Evolutionary conservation across 1,284 basidiomycete genomes (phyloP).

Genomic region (Sporisorium graminicola): DNA sequence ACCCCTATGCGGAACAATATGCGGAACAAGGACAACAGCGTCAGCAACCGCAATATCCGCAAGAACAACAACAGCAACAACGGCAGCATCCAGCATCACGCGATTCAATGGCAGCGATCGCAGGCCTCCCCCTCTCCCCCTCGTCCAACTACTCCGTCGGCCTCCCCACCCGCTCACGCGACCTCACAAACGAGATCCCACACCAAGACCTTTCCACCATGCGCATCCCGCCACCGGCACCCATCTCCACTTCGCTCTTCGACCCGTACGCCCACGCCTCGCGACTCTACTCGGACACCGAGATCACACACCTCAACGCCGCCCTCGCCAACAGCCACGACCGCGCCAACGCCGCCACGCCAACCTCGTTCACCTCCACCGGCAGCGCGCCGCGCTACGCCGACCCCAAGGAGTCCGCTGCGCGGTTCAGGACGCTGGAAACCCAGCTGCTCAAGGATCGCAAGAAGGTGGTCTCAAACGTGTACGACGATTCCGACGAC

Average conservation of each 20-base stretch:
- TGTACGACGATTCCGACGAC: conserved; percentile 28
- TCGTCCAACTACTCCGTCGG: conserved; percentile 20
- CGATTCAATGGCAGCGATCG: conserved; percentile 35
- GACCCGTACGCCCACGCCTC: conserved; percentile 44
- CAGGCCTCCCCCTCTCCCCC: conserved; percentile 29
- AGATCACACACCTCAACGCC: conserved; percentile 16
- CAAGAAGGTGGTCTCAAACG: conserved; percentile 27
- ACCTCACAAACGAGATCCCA: conserved; percentile 12
- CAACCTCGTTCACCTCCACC: conserved; percentile 12
- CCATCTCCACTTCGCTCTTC: conserved; percentile 26
- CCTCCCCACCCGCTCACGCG: conserved; percentile 8
- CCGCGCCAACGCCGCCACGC: conserved; percentile 13
- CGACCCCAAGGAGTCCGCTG: conserved; percentile 38
- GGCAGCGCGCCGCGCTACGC: conserved; percentile 27
- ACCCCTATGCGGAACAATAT: background rate
- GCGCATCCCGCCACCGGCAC: conserved; percentile 36
- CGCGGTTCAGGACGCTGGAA: conserved; percentile 33
- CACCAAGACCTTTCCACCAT: conserved; percentile 22
- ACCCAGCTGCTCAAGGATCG: conserved; percentile 34
- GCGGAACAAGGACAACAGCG: conserved; percentile 8
- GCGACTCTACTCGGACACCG: conserved; percentile 22
- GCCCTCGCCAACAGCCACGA: conserved; percentile 1
- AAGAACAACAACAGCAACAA: background rate
- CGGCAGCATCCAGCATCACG: conserved; percentile 32
- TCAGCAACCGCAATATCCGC: conserved; percentile 1